A percentile compares a stretch with the other conserved stretches of the same genome.
Evolutionary conservation across 345 rosid species (phyloP).

Genomic region (Brassica napus): Da-Ae NC_063439.1:21565501-21566000

Average conservation of each 20-base stretch:
- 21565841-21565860: constrained; percentile 10
- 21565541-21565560: not conserved
- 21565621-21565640: not conserved
- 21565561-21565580: not conserved
- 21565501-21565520: not conserved
- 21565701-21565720: constrained; percentile 5
- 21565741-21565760: not conserved
- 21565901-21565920: not conserved
- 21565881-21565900: not conserved
- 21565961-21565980: not conserved
- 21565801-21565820: constrained; percentile 15
- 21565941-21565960: not conserved
- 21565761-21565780: not conserved
- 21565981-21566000: not conserved
- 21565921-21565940: not conserved
- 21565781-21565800: constrained; percentile 8
- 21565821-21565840: constrained; percentile 9
- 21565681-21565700: not conserved
- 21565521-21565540: not conserved
- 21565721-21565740: not conserved
- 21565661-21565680: not conserved
- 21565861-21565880: not conserved
- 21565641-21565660: not conserved
- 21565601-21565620: not conserved
- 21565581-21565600: not conserved